Base-by-base conservation (phyloP, 257 asterid genomes). In the Striga asiatica region DNA sequence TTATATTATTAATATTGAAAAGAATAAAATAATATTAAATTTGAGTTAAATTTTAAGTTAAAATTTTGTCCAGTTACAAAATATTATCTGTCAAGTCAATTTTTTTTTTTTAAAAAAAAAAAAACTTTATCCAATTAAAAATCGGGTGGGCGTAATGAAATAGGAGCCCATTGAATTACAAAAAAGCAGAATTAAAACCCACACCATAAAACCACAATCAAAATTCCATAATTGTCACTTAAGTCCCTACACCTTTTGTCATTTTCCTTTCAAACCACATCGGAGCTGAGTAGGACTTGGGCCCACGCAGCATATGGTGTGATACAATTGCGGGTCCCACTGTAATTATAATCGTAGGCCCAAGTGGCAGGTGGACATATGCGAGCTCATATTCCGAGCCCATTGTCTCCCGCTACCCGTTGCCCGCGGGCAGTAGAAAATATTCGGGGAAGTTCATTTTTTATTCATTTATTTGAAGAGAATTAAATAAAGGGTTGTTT, bases 201-300 rank as follows among this genome's bases (percentile, higher is more conserved):
- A 42, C 23, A 34, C 32, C 47, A 54, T 20, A 25, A 57, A 17
- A 5, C 45, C 52, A 54, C 56, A 5, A n/a, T 13, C 18, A 6
- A 21, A 69, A 58, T 31, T 42, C 51, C 57, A 69, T 68, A 58
- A 63, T 65, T 69, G n/a, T 45, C 71, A 54, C 34, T 38, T 39
- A 64, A 54, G 65, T 2, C 57, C 75, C 59, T 63, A 65, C 62
- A 66, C 57, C 20, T 66, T 71, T 61, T 50, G 76, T 67, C 78
- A 21, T 68, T 64, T 66, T 28, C 56, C 70, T 31, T 48, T 67
- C 68, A 71, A 64, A 67, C 77, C 84, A 71, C 74, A 66, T 66
- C 62, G 91, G 83, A 61, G 81, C 74, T 60, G 73, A 68, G 87
- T 78, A 60, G 77, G 71, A 53, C 11, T 0, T 25, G 85, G 79